Base-by-base conservation (phyloP, 164 flowering plant genomes). In the Cinnamomum micranthum region DNA sequence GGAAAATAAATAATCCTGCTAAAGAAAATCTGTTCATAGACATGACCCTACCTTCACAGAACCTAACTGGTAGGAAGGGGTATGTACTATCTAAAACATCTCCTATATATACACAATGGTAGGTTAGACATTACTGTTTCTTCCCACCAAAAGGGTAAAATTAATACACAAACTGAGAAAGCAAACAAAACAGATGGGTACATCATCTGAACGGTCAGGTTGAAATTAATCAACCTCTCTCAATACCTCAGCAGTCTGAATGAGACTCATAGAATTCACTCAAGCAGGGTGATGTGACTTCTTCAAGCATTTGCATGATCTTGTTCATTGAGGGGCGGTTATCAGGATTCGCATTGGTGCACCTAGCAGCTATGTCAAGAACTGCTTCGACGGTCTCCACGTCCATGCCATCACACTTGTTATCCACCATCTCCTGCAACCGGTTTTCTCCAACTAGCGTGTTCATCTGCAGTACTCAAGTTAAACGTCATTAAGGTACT, bases 181-280 rank as follows among this genome's bases (percentile, higher is more conserved):
- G 11, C 47, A 9, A 31, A 31, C 35, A 31, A 31, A 31, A 31
- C 35, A 31, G 4, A 9, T 9, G 47, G 47, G 47, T 41, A 7
- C 47, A 41, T 41, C 35, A 31, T 41, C 47, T 41, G 11, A 41
- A 9, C 47, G 2, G 47, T 41, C 11, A 41, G 47, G 10, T 41
- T 41, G 11, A 41, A 41, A 41, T 1, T 41, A 41, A 41, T 41
- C 47, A 41, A 41, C 47, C 47, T 7, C 47, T 35, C 10, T 41
- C 47, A 6, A 41, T 41, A 41, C 28, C 67, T 63, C 77, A 80
- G 69, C 85, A 83, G 75, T 95, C 97, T 0, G 98, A 95, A 41
- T 89, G 98, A 41, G 97, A 89, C 74, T 91, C 99, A 23, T 89
- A 91, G 81, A 92, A 87, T 58, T 93, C 98, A 71, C 91, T 92